Evolutionary conservation across 225 moss, liverwort and hornwort genomes (phyloP).

Genomic region (Polytrichum commune): DNA sequence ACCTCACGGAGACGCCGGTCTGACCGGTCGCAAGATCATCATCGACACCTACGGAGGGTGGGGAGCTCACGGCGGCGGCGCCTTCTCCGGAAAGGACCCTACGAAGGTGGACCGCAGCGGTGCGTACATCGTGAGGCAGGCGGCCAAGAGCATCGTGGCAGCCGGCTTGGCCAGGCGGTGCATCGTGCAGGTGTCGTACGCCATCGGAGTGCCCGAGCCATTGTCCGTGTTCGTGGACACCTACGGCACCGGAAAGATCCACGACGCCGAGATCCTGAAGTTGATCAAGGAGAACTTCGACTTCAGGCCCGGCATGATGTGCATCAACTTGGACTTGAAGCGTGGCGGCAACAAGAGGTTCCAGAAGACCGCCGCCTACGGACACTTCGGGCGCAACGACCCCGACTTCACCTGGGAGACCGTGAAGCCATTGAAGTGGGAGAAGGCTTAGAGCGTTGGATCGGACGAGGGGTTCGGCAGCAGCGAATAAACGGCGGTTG

Average conservation of each 20-base stretch:
- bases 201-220: slow-evolving; percentile 85
- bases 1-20: slow-evolving; percentile 80
- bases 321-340: slow-evolving; percentile 88
- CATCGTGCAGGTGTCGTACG: slow-evolving; percentile 85
- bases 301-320: slow-evolving; percentile 94
- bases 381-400: slow-evolving; percentile 76
- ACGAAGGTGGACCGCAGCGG: slow-evolving; percentile 89
- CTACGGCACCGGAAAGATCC: slow-evolving; percentile 75
- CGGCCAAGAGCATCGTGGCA: slow-evolving; percentile 81
- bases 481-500: not conserved
- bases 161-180: slow-evolving; percentile 73
- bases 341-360: slow-evolving; percentile 84
- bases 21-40: slow-evolving; percentile 83
- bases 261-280: slow-evolving; percentile 57
- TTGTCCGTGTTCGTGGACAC: slow-evolving; percentile 85
- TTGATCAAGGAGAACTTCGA: slow-evolving; percentile 79
- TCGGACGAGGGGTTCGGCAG: not conserved
- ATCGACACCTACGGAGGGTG: slow-evolving; percentile 90
- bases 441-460: slow-evolving; percentile 17
- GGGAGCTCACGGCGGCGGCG: slow-evolving; percentile 83
- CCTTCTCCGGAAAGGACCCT: slow-evolving; percentile 82
- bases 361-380: slow-evolving; percentile 92
- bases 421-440: slow-evolving; percentile 85
- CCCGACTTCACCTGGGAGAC: slow-evolving; percentile 96
- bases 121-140: slow-evolving; percentile 86